A percentile compares a stretch with the other conserved stretches of the same genome.
Evolutionary conservation across 306 rosid species (phyloP).

Genomic region (Sesbania bispinosa): DNA sequence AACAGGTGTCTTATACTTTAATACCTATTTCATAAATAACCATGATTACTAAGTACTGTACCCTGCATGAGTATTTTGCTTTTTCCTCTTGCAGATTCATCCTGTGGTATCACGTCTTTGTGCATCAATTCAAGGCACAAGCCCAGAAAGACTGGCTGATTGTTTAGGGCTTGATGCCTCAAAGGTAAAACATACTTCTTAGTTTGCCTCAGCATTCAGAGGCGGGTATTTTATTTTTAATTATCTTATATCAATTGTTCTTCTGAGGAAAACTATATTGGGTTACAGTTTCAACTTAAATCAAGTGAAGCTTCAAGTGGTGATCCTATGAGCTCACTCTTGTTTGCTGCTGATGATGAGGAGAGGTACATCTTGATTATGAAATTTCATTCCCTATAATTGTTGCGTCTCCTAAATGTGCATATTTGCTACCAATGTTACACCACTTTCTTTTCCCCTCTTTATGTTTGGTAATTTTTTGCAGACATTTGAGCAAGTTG

Average conservation of each 20-base stretch:
- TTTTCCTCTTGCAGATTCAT: conserved; percentile 61
- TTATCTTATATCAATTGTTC: conserved; percentile 9
- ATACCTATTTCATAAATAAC: conserved; percentile 3
- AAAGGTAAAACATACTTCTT: conserved; percentile 48
- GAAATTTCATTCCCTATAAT: not conserved
- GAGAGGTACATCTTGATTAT: conserved; percentile 63
- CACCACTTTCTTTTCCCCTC: not conserved
- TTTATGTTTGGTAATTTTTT: not conserved
- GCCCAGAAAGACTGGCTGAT: conserved; percentile 93
- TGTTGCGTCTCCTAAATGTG: not conserved
- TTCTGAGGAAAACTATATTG: conserved; percentile 18
- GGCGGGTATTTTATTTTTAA: not conserved
- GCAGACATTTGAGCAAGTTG: not conserved
- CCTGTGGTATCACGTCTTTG: conserved; percentile 97
- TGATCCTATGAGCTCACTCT: conserved; percentile 62
- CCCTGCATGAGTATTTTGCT: conserved; percentile 26
- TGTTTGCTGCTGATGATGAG: conserved; percentile 56
- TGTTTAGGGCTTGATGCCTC: conserved; percentile 93
- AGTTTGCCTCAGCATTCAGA: conserved; percentile 19
- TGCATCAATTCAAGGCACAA: conserved; percentile 92
- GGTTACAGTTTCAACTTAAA: conserved; percentile 63
- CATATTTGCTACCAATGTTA: not conserved
- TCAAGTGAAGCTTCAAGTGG: conserved; percentile 55
- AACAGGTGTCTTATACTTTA: conserved; percentile 55
- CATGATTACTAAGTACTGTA: not conserved